phyloP scores from a whole-genome alignment of 2,329 filamentous ascomycete species.

The Sphaerulina vaccinii region DNA sequence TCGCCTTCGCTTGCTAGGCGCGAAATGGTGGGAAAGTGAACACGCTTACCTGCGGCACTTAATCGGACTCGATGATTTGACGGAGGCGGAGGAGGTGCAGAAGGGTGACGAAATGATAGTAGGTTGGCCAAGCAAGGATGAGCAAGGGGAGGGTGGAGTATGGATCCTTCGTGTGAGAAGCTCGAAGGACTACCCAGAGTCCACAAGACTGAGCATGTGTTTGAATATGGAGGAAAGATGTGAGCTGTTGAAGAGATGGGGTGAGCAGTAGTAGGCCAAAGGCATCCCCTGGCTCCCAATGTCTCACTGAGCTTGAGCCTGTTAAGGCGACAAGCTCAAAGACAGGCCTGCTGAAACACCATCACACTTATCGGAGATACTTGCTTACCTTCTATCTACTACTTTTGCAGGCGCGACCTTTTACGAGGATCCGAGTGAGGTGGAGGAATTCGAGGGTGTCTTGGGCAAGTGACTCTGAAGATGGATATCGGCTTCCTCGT shows the following conservation, averaged over 20 bases:
- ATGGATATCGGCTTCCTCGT: too few relatives aligned
- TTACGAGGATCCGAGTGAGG: background rate
- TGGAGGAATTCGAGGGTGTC: too few relatives aligned
- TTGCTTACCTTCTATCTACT: too few relatives aligned
- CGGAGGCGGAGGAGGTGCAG: background rate
- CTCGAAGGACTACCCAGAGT: too few relatives aligned
- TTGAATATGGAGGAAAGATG: background rate
- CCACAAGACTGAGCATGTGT: background rate
- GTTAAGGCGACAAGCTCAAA: too few relatives aligned
- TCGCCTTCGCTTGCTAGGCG: slow-evolving; percentile 3
- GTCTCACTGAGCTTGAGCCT: too few relatives aligned
- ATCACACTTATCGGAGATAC: too few relatives aligned
- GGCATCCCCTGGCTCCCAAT: too few relatives aligned
- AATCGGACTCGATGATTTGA: background rate
- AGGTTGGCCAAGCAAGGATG: background rate
- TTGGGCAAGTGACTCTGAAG: too few relatives aligned
- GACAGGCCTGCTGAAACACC: too few relatives aligned
- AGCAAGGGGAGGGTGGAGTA: background rate
- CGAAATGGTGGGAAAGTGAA: slow-evolving; percentile 3
- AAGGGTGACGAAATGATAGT: background rate
- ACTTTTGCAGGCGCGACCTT: background rate
- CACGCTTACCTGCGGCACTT: background rate
- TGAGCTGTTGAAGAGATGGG: background rate
- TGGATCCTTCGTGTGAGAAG: background rate
- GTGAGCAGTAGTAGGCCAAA: too few relatives aligned